Evolutionary conservation across 805 yeast genomes (phyloP), one percentile per base, ranked within the genome.

Genomic region (Kodamaea nitidulidarum): DNA sequence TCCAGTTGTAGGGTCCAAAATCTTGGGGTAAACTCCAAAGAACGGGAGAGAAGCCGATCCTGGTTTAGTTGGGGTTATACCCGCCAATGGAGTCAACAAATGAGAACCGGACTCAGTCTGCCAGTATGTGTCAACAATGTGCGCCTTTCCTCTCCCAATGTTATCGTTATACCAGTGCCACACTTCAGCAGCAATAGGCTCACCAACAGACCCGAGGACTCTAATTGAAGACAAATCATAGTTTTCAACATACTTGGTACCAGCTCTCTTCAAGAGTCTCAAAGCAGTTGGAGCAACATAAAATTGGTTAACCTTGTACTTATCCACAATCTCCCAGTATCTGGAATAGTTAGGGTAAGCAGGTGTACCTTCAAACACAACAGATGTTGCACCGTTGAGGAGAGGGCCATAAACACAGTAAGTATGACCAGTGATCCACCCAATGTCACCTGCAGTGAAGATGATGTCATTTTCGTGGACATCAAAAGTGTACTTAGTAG

Each of bases 371-470:
- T 93, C 98, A 60, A 93, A 93, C 41, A 91, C 86, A 39, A 93
- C 84, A 7, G 96, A 81, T 35, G 98, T 82, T 39, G 90, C 86
- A 65, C 98, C 98, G 43, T 54, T 63, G 34, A 80, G 67, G 51
- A 93, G 76, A 30, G 98, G 98, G 44, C 98, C 98, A 58, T 93
- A 93, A 34, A 91, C 77, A 32, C 88, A 95, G 60, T 91, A 93
- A 7, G 97, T 85, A 65, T 93, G 98, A 51, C 98, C 98, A 12
- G 98, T 93, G 61, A 93, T 93, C 98, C 98, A 93, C 60, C 98
- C 98, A 41, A 93, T 88, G 61, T 93, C 98, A 58, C 98, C 98
- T 28, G 98, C 98, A 30, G 98, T 91, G 72, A 93, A 91, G 45
- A 91, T 66, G 32, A 84, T 74, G 63, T 93, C 98, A 46, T 83